Percentiles rank a stretch among this genome's conserved stretches.
These are phyloP conservation scores for Thymus quinquecostatus DNA, from an alignment of 257 asterid genomes.

Conservation along the genomic window DNA sequence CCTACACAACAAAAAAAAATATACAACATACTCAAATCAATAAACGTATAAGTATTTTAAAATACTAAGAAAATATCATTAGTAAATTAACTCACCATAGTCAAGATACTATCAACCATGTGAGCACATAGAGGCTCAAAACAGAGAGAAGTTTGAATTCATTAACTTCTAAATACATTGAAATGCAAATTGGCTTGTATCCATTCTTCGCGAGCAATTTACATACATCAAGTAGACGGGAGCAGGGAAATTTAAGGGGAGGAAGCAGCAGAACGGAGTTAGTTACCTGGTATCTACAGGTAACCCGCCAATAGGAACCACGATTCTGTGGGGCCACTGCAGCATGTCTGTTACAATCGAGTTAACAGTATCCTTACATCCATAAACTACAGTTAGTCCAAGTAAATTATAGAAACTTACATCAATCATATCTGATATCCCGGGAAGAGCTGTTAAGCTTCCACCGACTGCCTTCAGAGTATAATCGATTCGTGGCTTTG, in stretches of 20 bases:
- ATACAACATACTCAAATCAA: too few species aligned
- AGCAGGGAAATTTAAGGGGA: background rate
- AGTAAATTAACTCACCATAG: too few species aligned
- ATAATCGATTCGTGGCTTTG: conserved; percentile 92
- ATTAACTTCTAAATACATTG: background rate
- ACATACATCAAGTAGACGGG: too few species aligned
- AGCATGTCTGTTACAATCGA: conserved; percentile 86
- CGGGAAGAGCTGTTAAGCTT: conserved; percentile 95
- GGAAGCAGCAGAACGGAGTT: background rate
- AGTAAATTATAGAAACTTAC: conserved; percentile 46
- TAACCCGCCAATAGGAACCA: conserved; percentile 87
- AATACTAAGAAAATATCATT: too few species aligned
- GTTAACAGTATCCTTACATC: conserved; percentile 74
- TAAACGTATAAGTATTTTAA: too few species aligned
- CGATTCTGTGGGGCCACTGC: conserved; percentile 99
- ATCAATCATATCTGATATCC: conserved; percentile 94
- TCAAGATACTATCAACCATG: background rate
- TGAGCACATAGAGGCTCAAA: background rate
- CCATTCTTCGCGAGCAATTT: background rate
- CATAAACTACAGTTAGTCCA: conserved; percentile 44
- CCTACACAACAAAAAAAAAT: too few species aligned
- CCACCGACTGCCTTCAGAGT: conserved; percentile 97
- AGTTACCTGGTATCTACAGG: conserved; percentile 80
- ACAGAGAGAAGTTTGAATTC: conserved; percentile 2
- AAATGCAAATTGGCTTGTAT: background rate